phyloP scores from a whole-genome alignment of 1,139 yeast genomes.

The Pichia sp. region DNA sequence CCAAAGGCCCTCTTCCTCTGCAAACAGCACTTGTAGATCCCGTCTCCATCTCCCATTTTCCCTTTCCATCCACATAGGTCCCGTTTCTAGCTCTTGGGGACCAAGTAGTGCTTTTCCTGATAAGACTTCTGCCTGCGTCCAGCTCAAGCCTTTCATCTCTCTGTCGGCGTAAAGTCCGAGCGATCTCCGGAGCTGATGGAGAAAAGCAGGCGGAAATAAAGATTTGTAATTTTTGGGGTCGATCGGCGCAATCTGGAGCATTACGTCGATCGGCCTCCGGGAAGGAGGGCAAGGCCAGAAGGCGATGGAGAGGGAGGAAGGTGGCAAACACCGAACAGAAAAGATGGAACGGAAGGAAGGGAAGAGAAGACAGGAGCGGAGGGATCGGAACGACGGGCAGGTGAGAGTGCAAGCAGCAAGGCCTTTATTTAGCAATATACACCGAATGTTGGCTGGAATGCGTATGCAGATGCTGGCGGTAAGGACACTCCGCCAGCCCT shows the following conservation, averaged over 20 bases:
- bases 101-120: no score
- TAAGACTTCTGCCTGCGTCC: background rate
- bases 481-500: background rate
- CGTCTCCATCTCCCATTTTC: background rate
- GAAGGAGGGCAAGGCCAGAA: background rate
- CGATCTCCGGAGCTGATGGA: background rate
- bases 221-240: background rate
- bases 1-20: background rate
- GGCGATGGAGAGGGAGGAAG: background rate
- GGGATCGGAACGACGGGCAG: no score
- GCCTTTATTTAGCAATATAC: background rate
- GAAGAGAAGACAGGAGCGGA: no score
- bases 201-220: background rate
- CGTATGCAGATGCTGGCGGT: conserved; percentile 1
- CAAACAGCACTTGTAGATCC: background rate
- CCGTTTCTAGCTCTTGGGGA: no score
- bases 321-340: background rate
- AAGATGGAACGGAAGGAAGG: background rate
- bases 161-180: background rate
- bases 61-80: background rate
- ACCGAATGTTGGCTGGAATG: background rate
- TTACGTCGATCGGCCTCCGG: background rate
- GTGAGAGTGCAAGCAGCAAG: no score
- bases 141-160: background rate
- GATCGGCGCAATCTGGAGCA: background rate